Conservation (phyloP, 2,329 filamentous ascomycete genomes). For the Coleophoma eucalyptorum region DNA sequence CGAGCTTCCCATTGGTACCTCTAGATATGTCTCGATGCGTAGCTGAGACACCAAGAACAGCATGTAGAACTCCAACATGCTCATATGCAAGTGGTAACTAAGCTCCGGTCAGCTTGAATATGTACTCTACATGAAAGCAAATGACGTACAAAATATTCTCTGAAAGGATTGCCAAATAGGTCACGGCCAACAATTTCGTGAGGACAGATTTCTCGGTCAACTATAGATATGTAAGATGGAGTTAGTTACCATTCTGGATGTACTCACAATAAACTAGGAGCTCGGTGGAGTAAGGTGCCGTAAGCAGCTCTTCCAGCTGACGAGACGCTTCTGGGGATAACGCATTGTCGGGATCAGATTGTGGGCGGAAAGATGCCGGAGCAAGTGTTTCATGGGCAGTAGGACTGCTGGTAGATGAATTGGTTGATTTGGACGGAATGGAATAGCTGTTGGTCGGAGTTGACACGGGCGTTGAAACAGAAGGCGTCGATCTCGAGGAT, state of each 20-base stretch:
- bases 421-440: too few relatives aligned
- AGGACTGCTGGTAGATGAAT: not conserved
- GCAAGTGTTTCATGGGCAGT: too few relatives aligned
- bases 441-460: too few relatives aligned
- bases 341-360: not conserved
- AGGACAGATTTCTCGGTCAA: not conserved
- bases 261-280: not conserved
- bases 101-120: not conserved
- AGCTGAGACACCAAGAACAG: conserved; percentile 1
- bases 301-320: not conserved
- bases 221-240: not conserved
- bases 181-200: conserved; percentile 2
- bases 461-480: too few relatives aligned
- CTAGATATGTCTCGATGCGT: not conserved
- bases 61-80: not conserved
- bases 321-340: not conserved
- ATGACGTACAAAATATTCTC: not conserved
- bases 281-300: not conserved
- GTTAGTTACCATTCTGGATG: not conserved
- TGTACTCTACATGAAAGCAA: not conserved
- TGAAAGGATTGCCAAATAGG: conserved; percentile 1
- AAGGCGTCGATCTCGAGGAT: too few relatives aligned
- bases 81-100: not conserved
- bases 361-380: too few relatives aligned
- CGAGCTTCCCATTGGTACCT: not conserved